A percentile compares a stretch with the other conserved stretches of the same genome.
Evolutionary conservation across 176 grass and related monocot genomes (phyloP).

Genomic region (Paspalum vaginatum): DNA sequence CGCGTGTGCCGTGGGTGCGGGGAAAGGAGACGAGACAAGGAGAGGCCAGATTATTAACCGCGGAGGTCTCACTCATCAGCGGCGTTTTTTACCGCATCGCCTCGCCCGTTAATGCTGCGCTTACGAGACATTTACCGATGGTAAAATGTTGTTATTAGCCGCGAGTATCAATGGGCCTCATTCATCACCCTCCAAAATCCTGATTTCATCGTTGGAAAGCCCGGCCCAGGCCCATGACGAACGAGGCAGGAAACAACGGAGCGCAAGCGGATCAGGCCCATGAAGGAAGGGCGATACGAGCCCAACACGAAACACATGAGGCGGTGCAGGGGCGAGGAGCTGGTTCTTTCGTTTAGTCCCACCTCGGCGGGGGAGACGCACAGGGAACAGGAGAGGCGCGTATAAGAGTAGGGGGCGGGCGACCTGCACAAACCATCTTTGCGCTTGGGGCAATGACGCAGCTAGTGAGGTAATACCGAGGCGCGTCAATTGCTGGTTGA

Average conservation of each 20-base stretch:
- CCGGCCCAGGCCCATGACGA: not conserved
- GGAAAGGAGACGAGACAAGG: too few species aligned
- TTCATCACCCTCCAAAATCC: not conserved
- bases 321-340: not conserved
- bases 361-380: not conserved
- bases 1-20: not conserved
- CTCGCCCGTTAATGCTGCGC: not conserved
- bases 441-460: constrained; percentile 92
- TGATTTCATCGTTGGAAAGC: not conserved
- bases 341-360: constrained; percentile 19
- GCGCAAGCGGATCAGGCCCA: not conserved
- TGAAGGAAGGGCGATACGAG: not conserved
- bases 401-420: not conserved
- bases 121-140: not conserved
- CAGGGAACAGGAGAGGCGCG: fast-evolving
- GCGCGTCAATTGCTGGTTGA: constrained; percentile 97
- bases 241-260: too few species aligned
- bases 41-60: constrained; percentile 25
- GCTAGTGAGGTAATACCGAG: constrained; percentile 77
- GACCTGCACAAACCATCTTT: not conserved
- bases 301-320: not conserved
- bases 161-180: not conserved
- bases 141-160: not conserved
- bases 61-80: constrained; percentile 19
- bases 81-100: not conserved